A percentile compares a stretch with the other conserved stretches of the same genome.
Evolutionary conservation across 495 filamentous ascomycete genomes (phyloP).

Genomic region (Penicillium simplicissimum): DNA sequence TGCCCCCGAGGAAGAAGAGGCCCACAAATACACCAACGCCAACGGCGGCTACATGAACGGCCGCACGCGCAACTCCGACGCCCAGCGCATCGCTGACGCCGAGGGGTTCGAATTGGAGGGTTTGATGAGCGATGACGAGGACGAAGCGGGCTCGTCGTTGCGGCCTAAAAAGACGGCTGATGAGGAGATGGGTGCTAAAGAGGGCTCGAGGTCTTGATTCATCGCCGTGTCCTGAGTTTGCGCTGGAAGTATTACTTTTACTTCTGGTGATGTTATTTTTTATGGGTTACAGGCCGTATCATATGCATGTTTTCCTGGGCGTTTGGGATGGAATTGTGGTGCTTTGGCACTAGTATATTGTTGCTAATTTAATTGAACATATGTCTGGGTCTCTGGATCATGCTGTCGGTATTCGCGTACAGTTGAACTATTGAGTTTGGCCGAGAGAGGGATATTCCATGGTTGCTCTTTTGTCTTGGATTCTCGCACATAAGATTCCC

Average conservation of each 20-base stretch:
- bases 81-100: constrained; percentile 65
- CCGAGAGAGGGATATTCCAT: too few species aligned
- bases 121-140: constrained; percentile 78
- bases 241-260: neutral
- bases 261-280: neutral
- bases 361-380: constrained; percentile 3
- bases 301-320: constrained; percentile 1
- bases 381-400: neutral
- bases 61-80: constrained; percentile 50
- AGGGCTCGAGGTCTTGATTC: constrained; percentile 13
- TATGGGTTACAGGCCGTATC: neutral
- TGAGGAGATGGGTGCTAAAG: constrained; percentile 42
- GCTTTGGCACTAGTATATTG: constrained; percentile 3
- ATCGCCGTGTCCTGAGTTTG: neutral
- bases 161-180: constrained; percentile 36
- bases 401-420: too few species aligned
- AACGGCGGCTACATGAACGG: constrained; percentile 52
- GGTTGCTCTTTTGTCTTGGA: too few species aligned
- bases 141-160: constrained; percentile 32
- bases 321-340: neutral
- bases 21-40: constrained; percentile 23
- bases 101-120: constrained; percentile 91
- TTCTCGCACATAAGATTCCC: too few species aligned
- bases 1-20: constrained; percentile 28
- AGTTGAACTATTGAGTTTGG: too few species aligned